Evolutionary conservation across 371 early-diverging fungal genomes (phyloP).

Genomic region (Mortierella polycephala): DNA sequence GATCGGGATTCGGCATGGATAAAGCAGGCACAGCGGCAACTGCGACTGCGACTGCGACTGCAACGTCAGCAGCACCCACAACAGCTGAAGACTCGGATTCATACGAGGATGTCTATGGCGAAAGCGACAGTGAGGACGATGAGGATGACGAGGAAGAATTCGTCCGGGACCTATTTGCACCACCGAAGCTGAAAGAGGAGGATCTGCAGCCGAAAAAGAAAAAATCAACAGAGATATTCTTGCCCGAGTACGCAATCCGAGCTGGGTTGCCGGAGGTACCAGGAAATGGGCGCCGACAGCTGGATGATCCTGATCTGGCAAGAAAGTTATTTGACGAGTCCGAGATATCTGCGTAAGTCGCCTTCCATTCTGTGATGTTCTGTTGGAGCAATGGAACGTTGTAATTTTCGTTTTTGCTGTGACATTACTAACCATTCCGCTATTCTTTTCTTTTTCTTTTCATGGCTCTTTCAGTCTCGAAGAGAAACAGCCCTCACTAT

Average conservation of each 20-base stretch:
- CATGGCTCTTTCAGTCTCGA: slow-evolving; percentile 9
- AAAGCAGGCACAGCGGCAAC: background rate
- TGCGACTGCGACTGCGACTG: slow-evolving; percentile 25
- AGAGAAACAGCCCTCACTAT: slow-evolving; percentile 57
- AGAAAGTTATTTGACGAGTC: slow-evolving; percentile 46
- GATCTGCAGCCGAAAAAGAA: slow-evolving; percentile 50
- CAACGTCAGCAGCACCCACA: slow-evolving; percentile 54
- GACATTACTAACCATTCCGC: background rate
- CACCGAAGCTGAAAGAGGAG: slow-evolving; percentile 53
- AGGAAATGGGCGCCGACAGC: slow-evolving; percentile 9
- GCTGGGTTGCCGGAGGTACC: slow-evolving; percentile 64
- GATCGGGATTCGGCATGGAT: slow-evolving; percentile 5
- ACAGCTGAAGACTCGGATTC: slow-evolving; percentile 42
- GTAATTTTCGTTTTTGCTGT: background rate
- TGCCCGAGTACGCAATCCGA: slow-evolving; percentile 64
- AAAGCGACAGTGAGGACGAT: slow-evolving; percentile 61
- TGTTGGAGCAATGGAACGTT: background rate
- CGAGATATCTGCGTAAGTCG: slow-evolving; percentile 36
- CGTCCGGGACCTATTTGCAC: slow-evolving; percentile 63
- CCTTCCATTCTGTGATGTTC: background rate
- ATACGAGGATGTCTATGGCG: slow-evolving; percentile 57
- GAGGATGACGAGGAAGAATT: slow-evolving; percentile 60
- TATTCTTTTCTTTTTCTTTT: background rate
- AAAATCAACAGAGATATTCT: slow-evolving; percentile 58
- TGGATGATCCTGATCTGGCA: slow-evolving; percentile 25